phyloP scores from a whole-genome alignment of 208 protist species.

The Crithidia brevicula region DNA sequence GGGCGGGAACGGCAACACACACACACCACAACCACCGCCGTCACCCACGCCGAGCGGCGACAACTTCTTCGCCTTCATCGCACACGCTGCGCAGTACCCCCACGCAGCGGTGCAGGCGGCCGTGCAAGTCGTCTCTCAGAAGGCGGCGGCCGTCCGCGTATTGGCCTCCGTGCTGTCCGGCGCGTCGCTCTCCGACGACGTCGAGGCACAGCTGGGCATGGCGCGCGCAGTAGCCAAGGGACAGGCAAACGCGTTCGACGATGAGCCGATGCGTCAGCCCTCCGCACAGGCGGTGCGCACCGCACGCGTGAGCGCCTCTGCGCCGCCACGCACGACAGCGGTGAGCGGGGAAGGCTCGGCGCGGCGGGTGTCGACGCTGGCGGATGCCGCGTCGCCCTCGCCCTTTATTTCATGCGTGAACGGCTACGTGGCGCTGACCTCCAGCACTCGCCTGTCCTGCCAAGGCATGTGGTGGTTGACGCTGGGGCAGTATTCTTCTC shows the following conservation, averaged over 20 bases:
- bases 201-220: slow-evolving; percentile 11
- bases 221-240: too few relatives aligned
- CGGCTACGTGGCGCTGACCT: slow-evolving; percentile 3
- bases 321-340: too few relatives aligned
- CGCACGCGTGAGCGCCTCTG: too few relatives aligned
- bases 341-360: background rate
- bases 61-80: background rate
- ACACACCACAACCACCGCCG: background rate
- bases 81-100: slow-evolving; percentile 16
- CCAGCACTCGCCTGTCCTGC: slow-evolving; percentile 1
- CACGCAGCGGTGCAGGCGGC: slow-evolving; percentile 6
- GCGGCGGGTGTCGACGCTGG: background rate
- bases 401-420: slow-evolving; percentile 1
- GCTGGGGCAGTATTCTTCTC: background rate
- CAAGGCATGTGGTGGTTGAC: background rate
- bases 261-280: too few relatives aligned
- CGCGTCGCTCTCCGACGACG: slow-evolving; percentile 2
- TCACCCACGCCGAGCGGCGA: background rate
- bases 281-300: too few relatives aligned
- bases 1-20: background rate
- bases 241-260: too few relatives aligned
- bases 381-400: background rate
- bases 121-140: background rate
- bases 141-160: background rate
- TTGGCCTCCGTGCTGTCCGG: slow-evolving; percentile 19